Conservation (phyloP, 768 basidiomycete species). For the Leccinum incarnatum region DNA sequence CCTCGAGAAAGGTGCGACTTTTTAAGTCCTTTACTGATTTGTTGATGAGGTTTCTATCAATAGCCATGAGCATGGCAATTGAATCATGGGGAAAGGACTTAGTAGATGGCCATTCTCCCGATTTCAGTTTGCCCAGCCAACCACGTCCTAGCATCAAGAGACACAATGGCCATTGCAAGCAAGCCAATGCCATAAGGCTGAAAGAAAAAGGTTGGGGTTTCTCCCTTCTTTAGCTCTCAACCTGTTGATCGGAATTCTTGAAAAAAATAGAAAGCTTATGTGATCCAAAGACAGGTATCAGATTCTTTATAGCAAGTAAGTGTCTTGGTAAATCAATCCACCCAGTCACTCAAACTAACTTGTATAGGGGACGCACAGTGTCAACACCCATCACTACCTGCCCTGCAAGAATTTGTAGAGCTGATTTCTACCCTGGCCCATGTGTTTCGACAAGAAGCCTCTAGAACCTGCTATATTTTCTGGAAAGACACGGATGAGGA, state of each 20-base stretch:
- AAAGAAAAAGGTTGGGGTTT: slow-evolving; percentile 2
- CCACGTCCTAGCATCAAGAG: neutral
- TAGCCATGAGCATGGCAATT: slow-evolving; percentile 3
- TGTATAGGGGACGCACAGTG: neutral
- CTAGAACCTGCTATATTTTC: slow-evolving; percentile 10
- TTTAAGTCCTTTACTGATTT: neutral
- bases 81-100: neutral
- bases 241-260: neutral
- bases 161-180: slow-evolving; percentile 4
- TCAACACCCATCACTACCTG: neutral
- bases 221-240: too few species aligned
- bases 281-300: neutral
- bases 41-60: neutral
- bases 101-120: neutral
- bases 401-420: slow-evolving; percentile 1
- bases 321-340: neutral
- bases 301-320: slow-evolving; percentile 16
- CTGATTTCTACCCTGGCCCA: slow-evolving; percentile 1
- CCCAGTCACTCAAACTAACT: neutral
- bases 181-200: slow-evolving; percentile 2
- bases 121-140: neutral
- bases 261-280: neutral
- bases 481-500: slow-evolving; percentile 19
- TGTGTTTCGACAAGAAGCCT: slow-evolving; percentile 1
- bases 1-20: neutral